Conservation (phyloP, 1,284 basidiomycete species). For the Marasmius fiardii region DNA sequence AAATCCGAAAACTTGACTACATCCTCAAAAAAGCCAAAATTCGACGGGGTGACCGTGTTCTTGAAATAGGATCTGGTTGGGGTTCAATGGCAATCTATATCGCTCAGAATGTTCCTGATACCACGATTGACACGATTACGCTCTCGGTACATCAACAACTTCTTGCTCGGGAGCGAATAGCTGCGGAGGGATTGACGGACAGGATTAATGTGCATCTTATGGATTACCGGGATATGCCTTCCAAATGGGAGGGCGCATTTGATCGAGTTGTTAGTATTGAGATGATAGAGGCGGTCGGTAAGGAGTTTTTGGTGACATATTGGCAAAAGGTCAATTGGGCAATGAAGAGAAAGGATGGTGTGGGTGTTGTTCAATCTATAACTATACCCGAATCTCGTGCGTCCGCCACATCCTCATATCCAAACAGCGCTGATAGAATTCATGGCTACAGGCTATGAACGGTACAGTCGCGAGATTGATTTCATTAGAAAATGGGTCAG, state of each 20-base stretch:
- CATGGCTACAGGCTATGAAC: conserved; percentile 43
- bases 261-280: conserved; percentile 75
- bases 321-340: conserved; percentile 70
- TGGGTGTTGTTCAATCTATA: conserved; percentile 76
- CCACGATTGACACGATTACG: conserved; percentile 73
- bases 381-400: conserved; percentile 75
- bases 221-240: conserved; percentile 70
- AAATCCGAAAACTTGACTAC: conserved; percentile 61
- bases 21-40: conserved; percentile 54
- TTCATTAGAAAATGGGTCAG: conserved; percentile 78
- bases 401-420: conserved; percentile 20
- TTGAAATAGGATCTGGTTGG: conserved; percentile 85
- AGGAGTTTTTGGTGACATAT: conserved; percentile 63
- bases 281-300: conserved; percentile 81
- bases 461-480: conserved; percentile 61
- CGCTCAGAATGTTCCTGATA: conserved; percentile 46
- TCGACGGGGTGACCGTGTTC: conserved; percentile 56
- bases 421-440: conserved; percentile 2
- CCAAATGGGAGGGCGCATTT: conserved; percentile 61
- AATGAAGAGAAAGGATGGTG: conserved; percentile 58
- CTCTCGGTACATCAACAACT: conserved; percentile 69
- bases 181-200: conserved; percentile 43
- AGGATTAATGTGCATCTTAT: conserved; percentile 71
- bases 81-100: conserved; percentile 73
- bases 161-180: conserved; percentile 61